These are phyloP conservation scores for Bimuria novae-zelandiae DNA, from an alignment of 2,329 filamentous ascomycete genomes.

Conservation along the genomic window DNA sequence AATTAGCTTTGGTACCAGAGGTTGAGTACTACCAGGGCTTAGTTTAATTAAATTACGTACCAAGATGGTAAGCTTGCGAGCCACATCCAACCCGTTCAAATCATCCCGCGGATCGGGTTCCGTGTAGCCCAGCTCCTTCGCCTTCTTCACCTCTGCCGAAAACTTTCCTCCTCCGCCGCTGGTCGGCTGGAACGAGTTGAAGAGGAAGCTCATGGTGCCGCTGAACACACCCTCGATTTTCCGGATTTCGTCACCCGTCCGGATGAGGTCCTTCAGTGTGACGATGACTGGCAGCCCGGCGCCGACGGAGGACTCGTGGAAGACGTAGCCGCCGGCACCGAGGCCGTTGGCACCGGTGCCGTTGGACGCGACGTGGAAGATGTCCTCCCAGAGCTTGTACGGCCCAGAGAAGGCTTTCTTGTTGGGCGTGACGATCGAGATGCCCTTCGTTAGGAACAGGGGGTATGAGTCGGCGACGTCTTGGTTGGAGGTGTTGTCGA, in stretches of 20 bases:
- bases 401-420: constrained; percentile 95
- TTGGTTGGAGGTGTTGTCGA: constrained; percentile 95
- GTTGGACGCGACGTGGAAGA: constrained; percentile 73
- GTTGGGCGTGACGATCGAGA: constrained; percentile 94
- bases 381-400: constrained; percentile 81
- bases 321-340: constrained; percentile 71
- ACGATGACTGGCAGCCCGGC: constrained; percentile 93
- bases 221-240: constrained; percentile 98
- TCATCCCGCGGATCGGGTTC: constrained; percentile 87
- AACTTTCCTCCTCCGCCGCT: constrained; percentile 77
- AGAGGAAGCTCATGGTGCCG: constrained; percentile 96
- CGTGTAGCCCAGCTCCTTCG: constrained; percentile 90
- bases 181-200: constrained; percentile 93
- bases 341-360: constrained; percentile 56
- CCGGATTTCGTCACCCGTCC: constrained; percentile 88
- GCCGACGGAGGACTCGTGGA: constrained; percentile 94
- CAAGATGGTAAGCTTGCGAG: constrained; percentile 94
- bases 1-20: neutral
- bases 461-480: constrained; percentile 85
- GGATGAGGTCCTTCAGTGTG: constrained; percentile 89
- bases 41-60: too few species aligned
- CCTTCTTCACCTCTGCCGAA: constrained; percentile 88
- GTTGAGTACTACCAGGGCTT: too few species aligned
- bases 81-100: constrained; percentile 85
- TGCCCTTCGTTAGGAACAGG: constrained; percentile 74